Conservation (phyloP, 371 early-diverging fungal genomes). For the Thermomucor indicae-seudaticae region DNA sequence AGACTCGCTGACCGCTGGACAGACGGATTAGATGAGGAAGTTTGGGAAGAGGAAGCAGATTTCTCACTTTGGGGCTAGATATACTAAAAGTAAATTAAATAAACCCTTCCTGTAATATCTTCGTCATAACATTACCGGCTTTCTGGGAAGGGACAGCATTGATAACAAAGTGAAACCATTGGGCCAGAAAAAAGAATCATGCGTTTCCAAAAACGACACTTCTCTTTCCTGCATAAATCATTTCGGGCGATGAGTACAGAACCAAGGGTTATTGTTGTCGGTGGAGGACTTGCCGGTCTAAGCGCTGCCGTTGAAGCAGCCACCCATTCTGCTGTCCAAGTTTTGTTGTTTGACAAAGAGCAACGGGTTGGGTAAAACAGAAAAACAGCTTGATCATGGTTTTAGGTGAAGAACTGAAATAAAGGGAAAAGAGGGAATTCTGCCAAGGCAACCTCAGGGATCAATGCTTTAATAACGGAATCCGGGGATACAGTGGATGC, state of each 20-base stretch:
- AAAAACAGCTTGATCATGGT: not conserved
- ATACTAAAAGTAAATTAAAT: too few species aligned
- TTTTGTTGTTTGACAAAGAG: constrained; percentile 76
- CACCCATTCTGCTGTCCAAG: constrained; percentile 45
- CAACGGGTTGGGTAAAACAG: constrained; percentile 49
- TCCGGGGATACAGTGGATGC: constrained; percentile 58
- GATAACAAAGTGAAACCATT: not conserved
- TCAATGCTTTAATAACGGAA: constrained; percentile 77
- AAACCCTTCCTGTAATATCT: not conserved
- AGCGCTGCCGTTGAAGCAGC: constrained; percentile 76
- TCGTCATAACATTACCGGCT: too few species aligned
- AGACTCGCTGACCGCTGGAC: constrained; percentile 50
- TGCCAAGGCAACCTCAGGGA: constrained; percentile 84
- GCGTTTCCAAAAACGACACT: constrained; percentile 4
- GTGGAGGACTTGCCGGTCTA: constrained; percentile 81
- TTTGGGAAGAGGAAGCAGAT: constrained; percentile 50
- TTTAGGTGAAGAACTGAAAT: not conserved
- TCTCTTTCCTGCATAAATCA: not conserved
- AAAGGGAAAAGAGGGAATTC: constrained; percentile 56
- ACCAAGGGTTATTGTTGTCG: constrained; percentile 52
- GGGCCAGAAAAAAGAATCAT: constrained; percentile 3
- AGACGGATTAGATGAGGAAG: constrained; percentile 36
- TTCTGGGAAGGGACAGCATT: too few species aligned
- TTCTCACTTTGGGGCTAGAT: too few species aligned
- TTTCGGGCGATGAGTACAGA: not conserved